A percentile compares a stretch with the other conserved stretches of the same genome.
phyloP scores from a whole-genome alignment of 257 asterid species.

The Solanum sparsipilum region DNA sequence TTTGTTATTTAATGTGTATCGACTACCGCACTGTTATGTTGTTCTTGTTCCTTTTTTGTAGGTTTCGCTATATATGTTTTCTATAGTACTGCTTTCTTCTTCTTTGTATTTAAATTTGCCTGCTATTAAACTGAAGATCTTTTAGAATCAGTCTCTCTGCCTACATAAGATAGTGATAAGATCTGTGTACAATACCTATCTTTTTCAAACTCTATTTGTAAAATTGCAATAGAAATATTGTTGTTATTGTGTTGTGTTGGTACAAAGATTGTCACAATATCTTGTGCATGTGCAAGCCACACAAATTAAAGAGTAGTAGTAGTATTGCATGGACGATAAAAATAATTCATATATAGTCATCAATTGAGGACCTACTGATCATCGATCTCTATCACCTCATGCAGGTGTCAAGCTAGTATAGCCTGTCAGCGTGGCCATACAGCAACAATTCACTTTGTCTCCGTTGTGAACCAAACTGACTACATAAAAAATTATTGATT shows the following conservation, averaged over 20 bases:
- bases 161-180: too few relatives aligned
- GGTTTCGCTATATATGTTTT: too few relatives aligned
- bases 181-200: fast-evolving
- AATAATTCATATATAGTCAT: not conserved
- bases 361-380: not conserved
- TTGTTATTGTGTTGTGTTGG: not conserved
- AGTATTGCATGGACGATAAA: not conserved
- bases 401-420: not conserved
- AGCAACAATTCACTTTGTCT: not conserved
- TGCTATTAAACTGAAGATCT: too few relatives aligned
- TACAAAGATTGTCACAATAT: not conserved
- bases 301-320: not conserved
- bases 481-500: too few relatives aligned
- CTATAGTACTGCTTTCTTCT: too few relatives aligned
- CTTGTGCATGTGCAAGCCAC: not conserved
- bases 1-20: too few relatives aligned
- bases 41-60: too few relatives aligned
- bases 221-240: too few relatives aligned
- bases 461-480: not conserved
- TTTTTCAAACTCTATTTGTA: too few relatives aligned
- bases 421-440: not conserved
- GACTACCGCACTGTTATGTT: not conserved
- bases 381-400: not conserved
- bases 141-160: too few relatives aligned
- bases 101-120: too few relatives aligned